Evolutionary conservation across 2,329 filamentous ascomycete genomes (phyloP).

Genomic region (Tothia fuscella): DNA sequence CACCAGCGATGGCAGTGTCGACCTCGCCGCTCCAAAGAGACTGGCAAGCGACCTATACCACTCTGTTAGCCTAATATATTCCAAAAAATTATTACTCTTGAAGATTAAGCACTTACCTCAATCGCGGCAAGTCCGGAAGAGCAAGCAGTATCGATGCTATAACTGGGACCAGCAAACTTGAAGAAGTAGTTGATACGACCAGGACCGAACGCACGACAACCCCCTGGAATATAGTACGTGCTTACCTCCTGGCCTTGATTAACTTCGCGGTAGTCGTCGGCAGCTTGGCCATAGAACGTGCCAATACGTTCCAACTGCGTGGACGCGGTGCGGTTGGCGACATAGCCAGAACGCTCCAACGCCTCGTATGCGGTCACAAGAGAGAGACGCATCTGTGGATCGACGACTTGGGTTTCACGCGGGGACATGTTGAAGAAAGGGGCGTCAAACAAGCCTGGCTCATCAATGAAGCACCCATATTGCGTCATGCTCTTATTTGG

Average conservation of each 20-base stretch:
- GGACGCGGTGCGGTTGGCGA: slow-evolving; percentile 19
- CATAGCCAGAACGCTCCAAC: slow-evolving; percentile 18
- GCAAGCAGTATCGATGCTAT: slow-evolving; percentile 32
- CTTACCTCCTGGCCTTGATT: slow-evolving; percentile 27
- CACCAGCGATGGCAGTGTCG: slow-evolving; percentile 20
- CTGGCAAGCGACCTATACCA: slow-evolving; percentile 5
- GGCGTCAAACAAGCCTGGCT: slow-evolving; percentile 19
- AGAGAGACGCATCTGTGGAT: slow-evolving; percentile 17
- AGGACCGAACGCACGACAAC: slow-evolving; percentile 39
- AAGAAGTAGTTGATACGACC: slow-evolving; percentile 39
- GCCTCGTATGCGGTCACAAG: slow-evolving; percentile 19
- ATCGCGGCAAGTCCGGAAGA: slow-evolving; percentile 23
- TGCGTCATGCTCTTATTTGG: slow-evolving; percentile 13
- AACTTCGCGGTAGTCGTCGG: slow-evolving; percentile 21
- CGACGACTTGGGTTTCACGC: slow-evolving; percentile 17
- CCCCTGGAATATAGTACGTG: slow-evolving; percentile 43
- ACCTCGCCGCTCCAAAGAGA: slow-evolving; percentile 12
- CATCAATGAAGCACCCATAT: slow-evolving; percentile 19
- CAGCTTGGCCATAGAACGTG: slow-evolving; percentile 22
- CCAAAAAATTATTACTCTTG: neutral
- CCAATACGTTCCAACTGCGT: slow-evolving; percentile 20
- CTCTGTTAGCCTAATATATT: no score
- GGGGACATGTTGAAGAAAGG: slow-evolving; percentile 22
- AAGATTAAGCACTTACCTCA: no score
- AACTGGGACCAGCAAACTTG: slow-evolving; percentile 28